Conservation (phyloP, 345 rosid genomes). For the Bruguiera gymnorhiza region DNA sequence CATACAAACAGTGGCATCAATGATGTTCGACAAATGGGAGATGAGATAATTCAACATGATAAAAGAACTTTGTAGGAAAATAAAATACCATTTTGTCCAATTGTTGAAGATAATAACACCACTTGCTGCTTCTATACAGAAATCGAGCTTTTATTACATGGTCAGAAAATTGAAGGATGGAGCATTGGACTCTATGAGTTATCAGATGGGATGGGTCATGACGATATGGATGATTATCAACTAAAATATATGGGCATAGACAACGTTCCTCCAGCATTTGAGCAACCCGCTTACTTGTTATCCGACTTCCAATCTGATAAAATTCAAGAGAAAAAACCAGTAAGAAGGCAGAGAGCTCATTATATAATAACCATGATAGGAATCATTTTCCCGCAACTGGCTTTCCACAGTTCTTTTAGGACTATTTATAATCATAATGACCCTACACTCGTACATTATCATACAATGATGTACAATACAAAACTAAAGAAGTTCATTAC, state of each 20-base stretch:
- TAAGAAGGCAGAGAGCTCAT: slow-evolving; percentile 4
- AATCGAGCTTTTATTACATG: slow-evolving; percentile 45
- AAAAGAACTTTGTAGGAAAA: slow-evolving; percentile 22
- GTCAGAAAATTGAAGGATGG: slow-evolving; percentile 56
- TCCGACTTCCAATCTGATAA: slow-evolving; percentile 82
- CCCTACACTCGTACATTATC: no score
- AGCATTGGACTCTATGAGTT: slow-evolving; percentile 83
- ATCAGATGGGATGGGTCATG: slow-evolving; percentile 93
- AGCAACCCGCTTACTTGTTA: slow-evolving; percentile 78
- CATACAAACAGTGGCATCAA: neutral
- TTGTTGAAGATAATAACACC: slow-evolving; percentile 46
- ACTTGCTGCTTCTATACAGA: slow-evolving; percentile 40
- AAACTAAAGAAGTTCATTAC: neutral
- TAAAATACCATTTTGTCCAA: slow-evolving; percentile 57
- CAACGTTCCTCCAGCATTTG: slow-evolving; percentile 72
- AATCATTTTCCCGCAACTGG: no score
- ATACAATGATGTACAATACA: neutral
- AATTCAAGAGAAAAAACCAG: slow-evolving; percentile 24
- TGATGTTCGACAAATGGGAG: neutral
- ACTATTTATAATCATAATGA: no score
- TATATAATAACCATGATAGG: neutral
- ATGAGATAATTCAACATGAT: neutral
- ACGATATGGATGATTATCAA: slow-evolving; percentile 75
- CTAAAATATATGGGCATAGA: slow-evolving; percentile 71
- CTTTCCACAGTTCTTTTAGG: no score